phyloP scores from a whole-genome alignment of 2,329 filamentous ascomycete species.

The Nigrospora sphaerica region DNA sequence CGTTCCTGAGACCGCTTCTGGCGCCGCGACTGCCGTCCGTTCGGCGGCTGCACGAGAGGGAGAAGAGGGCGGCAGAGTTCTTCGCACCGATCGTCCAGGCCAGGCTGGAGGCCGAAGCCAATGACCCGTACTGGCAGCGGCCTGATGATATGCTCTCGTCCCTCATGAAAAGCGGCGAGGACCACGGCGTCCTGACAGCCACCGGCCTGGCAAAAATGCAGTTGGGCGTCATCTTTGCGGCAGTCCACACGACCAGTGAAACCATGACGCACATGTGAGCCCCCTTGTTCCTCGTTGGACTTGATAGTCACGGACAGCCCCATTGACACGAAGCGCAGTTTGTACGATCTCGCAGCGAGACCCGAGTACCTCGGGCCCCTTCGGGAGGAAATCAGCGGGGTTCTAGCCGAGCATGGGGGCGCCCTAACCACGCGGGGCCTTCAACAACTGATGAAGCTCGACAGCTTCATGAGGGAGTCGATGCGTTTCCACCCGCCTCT shows the following conservation, averaged over 20 bases:
- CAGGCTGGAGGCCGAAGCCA: constrained; percentile 12
- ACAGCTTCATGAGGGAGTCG: constrained; percentile 27
- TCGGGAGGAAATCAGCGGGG: constrained; percentile 38
- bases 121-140: no score
- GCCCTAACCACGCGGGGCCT: constrained; percentile 22
- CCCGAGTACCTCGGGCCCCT: constrained; percentile 41
- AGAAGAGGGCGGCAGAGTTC: constrained; percentile 24
- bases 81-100: constrained; percentile 21
- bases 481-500: constrained; percentile 15
- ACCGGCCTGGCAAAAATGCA: constrained; percentile 29
- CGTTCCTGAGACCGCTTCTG: constrained; percentile 24
- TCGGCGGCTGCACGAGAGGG: constrained; percentile 21
- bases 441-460: constrained; percentile 29
- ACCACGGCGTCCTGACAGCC: constrained; percentile 20
- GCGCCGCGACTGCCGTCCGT: constrained; percentile 25
- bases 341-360: constrained; percentile 41
- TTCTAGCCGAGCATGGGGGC: constrained; percentile 23
- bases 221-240: constrained; percentile 35
- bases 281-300: no score
- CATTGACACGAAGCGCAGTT: constrained; percentile 4
- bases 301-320: no score
- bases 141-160: constrained; percentile 39
- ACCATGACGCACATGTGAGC: constrained; percentile 32
- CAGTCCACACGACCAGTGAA: constrained; percentile 41
- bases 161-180: constrained; percentile 28